phyloP scores from a whole-genome alignment of 2,329 filamentous ascomycete genomes.

The Orbilia blumenaviensis region DNA sequence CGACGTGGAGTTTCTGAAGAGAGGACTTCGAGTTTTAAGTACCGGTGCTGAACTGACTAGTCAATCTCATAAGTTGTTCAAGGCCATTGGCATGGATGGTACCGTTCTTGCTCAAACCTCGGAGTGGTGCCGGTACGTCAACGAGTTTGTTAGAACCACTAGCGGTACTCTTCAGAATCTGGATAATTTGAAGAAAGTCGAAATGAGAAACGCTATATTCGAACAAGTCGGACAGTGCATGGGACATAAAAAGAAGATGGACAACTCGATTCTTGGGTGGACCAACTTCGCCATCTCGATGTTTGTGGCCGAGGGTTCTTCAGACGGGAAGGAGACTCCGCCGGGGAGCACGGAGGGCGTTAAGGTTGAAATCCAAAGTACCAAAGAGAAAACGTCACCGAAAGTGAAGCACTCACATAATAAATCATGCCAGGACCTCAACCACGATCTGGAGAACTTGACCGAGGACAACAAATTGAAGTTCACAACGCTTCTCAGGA shows the following conservation, averaged over 20 bases:
- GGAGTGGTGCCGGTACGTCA: slow-evolving; percentile 15
- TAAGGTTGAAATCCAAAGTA: neutral
- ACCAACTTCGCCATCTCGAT: slow-evolving; percentile 50
- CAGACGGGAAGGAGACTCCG: neutral
- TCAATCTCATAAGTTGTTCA: slow-evolving; percentile 43
- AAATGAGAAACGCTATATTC: slow-evolving; percentile 16
- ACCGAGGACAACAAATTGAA: slow-evolving; percentile 43
- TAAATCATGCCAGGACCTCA: slow-evolving; percentile 32
- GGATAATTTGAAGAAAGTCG: slow-evolving; percentile 21
- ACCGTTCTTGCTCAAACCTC: slow-evolving; percentile 28
- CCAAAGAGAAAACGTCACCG: neutral
- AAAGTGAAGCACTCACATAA: slow-evolving; percentile 23
- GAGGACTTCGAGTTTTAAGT: slow-evolving; percentile 38
- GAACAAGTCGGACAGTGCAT: slow-evolving; percentile 35
- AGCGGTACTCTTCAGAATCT: neutral
- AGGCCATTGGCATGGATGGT: slow-evolving; percentile 39
- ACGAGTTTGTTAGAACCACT: slow-evolving; percentile 12
- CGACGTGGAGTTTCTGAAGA: slow-evolving; percentile 51
- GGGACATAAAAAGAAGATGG: slow-evolving; percentile 47
- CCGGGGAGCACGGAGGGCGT: neutral
- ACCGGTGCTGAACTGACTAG: slow-evolving; percentile 30
- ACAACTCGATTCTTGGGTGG: slow-evolving; percentile 48
- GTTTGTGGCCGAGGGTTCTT: slow-evolving; percentile 11
- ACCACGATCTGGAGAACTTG: slow-evolving; percentile 42
- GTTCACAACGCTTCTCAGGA: slow-evolving; percentile 38